Evolutionary conservation across 345 rosid genomes (phyloP).

Genomic region (Angophora floribunda): DNA sequence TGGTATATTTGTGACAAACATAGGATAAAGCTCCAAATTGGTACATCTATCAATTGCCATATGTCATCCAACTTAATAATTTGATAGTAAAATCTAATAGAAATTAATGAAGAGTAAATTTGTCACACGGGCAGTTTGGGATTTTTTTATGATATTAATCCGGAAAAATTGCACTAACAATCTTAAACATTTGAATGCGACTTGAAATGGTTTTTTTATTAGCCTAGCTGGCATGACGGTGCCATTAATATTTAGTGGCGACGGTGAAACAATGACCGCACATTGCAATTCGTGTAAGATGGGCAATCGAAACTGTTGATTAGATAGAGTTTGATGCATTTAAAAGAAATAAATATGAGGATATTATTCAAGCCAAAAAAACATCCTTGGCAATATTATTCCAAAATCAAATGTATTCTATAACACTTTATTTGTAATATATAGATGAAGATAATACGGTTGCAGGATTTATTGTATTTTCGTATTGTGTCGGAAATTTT

Average conservation of each 20-base stretch:
- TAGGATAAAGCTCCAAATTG: too few relatives aligned
- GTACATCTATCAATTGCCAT: too few relatives aligned
- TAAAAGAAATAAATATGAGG: neutral
- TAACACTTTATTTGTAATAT: neutral
- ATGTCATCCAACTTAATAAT: too few relatives aligned
- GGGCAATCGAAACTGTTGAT: neutral
- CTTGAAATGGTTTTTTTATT: neutral
- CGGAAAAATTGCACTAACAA: neutral
- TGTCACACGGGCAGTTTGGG: fast-evolving
- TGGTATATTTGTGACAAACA: fast-evolving
- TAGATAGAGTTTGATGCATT: neutral
- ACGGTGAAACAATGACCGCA: neutral
- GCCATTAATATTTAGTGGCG: too few relatives aligned
- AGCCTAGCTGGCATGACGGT: neutral
- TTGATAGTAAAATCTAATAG: too few relatives aligned
- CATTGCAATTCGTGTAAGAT: neutral
- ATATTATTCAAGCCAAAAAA: neutral
- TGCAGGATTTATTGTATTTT: neutral
- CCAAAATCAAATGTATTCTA: neutral
- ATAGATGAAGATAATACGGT: neutral
- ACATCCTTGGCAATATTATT: neutral
- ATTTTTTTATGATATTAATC: too few relatives aligned
- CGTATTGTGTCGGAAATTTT: neutral
- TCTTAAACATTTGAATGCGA: neutral
- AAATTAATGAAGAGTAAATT: fast-evolving